These are phyloP conservation scores for Sporothrix pseudoabietina DNA, from an alignment of 2,329 filamentous ascomycete species.

Conservation along the genomic window DNA sequence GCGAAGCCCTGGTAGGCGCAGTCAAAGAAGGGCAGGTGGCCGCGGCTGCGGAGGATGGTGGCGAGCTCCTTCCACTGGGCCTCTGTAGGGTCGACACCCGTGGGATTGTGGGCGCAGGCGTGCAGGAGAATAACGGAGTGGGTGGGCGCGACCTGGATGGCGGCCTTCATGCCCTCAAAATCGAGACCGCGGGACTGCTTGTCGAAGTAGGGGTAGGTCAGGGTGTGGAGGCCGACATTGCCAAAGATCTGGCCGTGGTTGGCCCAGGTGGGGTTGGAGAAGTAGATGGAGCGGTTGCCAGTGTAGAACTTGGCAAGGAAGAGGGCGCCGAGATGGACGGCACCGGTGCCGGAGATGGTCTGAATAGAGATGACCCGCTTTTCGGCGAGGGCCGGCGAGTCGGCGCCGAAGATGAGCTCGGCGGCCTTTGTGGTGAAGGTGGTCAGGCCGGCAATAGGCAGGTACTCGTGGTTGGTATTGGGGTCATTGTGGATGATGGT, in stretches of 20 bases:
- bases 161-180: slow-evolving; percentile 80
- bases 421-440: slow-evolving; percentile 87
- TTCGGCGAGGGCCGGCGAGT: slow-evolving; percentile 80
- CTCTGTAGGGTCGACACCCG: slow-evolving; percentile 89
- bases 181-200: slow-evolving; percentile 87
- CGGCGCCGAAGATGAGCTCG: slow-evolving; percentile 80
- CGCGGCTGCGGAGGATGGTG: slow-evolving; percentile 70
- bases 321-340: slow-evolving; percentile 87
- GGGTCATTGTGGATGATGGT: slow-evolving; percentile 86
- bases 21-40: slow-evolving; percentile 98
- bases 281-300: slow-evolving; percentile 74
- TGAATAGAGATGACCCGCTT: slow-evolving; percentile 82
- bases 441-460: slow-evolving; percentile 86
- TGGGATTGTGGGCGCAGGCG: slow-evolving; percentile 97
- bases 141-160: slow-evolving; percentile 70
- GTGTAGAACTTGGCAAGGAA: slow-evolving; percentile 93
- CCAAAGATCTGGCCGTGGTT: slow-evolving; percentile 99
- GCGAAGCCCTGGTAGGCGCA: slow-evolving; percentile 97
- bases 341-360: slow-evolving; percentile 96
- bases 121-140: slow-evolving; percentile 88
- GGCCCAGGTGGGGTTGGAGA: slow-evolving; percentile 95
- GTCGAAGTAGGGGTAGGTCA: slow-evolving; percentile 92
- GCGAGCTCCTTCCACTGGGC: slow-evolving; percentile 95
- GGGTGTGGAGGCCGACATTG: slow-evolving; percentile 78
- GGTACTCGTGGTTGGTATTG: slow-evolving; percentile 95